Percentiles rank a stretch among this genome's conserved stretches.
Conservation (phyloP, 208 protist genomes). For the Crithidia acanthocephali region DNA sequence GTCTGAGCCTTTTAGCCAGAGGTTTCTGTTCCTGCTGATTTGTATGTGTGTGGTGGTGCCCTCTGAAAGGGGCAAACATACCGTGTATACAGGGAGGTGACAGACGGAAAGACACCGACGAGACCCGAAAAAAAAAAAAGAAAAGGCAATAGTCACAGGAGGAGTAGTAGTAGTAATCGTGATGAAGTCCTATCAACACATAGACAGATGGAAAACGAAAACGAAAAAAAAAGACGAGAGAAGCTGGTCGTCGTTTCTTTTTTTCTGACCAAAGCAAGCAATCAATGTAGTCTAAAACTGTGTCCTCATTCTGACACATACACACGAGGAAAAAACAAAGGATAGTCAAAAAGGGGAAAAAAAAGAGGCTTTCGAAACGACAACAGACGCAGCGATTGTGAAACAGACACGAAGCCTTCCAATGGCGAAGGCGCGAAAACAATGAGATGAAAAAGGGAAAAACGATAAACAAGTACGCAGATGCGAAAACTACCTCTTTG, state of each 20-base stretch:
- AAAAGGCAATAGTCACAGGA: too few relatives aligned
- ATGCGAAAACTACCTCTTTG: background rate
- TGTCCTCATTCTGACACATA: too few relatives aligned
- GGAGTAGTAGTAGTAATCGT: background rate
- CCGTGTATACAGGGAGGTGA: too few relatives aligned
- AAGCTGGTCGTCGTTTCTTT: too few relatives aligned
- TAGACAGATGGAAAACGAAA: background rate
- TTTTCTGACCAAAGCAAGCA: background rate
- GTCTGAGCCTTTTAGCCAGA: too few relatives aligned
- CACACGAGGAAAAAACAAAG: too few relatives aligned
- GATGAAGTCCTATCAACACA: too few relatives aligned
- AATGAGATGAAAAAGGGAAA: conserved; percentile 26
- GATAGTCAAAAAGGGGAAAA: background rate
- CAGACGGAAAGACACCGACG: too few relatives aligned
- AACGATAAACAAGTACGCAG: background rate
- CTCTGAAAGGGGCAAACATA: too few relatives aligned
- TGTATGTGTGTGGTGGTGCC: too few relatives aligned
- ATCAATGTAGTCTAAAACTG: conserved; percentile 10
- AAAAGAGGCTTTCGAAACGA: conserved; percentile 24
- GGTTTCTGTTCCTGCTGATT: too few relatives aligned
- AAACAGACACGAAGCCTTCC: background rate
- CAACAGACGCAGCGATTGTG: background rate
- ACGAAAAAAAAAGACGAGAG: background rate
- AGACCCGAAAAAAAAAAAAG: background rate
- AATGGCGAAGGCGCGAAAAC: background rate